A percentile compares a stretch with the other conserved stretches of the same genome.
These are phyloP conservation scores for Bruguiera sexangula DNA, from an alignment of 345 rosid genomes.

Conservation along the genomic window DNA sequence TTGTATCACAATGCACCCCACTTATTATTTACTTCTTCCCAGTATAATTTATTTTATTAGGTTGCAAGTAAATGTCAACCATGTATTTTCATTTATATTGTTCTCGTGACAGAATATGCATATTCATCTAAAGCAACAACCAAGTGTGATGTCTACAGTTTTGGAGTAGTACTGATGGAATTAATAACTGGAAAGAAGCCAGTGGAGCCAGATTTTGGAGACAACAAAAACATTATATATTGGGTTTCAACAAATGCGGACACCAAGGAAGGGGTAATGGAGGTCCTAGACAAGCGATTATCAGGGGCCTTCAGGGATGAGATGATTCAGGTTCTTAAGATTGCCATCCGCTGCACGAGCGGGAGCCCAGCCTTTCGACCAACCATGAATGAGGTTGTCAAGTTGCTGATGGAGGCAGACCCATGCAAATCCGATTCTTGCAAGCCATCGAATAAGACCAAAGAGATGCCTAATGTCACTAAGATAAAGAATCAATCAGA, in stretches of 20 bases:
- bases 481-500: conserved; percentile 40
- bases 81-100: neutral
- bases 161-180: conserved; percentile 88
- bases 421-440: conserved; percentile 47
- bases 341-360: conserved; percentile 75
- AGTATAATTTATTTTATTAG: too few relatives aligned
- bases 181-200: conserved; percentile 82
- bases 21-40: too few relatives aligned
- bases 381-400: conserved; percentile 87
- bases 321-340: conserved; percentile 64
- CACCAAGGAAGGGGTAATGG: conserved; percentile 66
- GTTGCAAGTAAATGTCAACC: neutral
- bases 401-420: conserved; percentile 58
- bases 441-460: conserved; percentile 50
- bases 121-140: conserved; percentile 79
- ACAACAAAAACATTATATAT: conserved; percentile 70
- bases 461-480: conserved; percentile 39
- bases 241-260: conserved; percentile 77
- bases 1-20: too few relatives aligned
- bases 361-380: conserved; percentile 63
- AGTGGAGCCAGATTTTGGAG: conserved; percentile 70
- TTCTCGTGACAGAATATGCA: conserved; percentile 64
- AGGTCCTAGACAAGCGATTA: conserved; percentile 61
- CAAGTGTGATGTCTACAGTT: conserved; percentile 92
- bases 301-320: conserved; percentile 62